A percentile compares a stretch with the other conserved stretches of the same genome.
These are phyloP conservation scores for Taphrina pruni DNA, from an alignment of 1,139 yeast species.

Conservation along the genomic window DNA sequence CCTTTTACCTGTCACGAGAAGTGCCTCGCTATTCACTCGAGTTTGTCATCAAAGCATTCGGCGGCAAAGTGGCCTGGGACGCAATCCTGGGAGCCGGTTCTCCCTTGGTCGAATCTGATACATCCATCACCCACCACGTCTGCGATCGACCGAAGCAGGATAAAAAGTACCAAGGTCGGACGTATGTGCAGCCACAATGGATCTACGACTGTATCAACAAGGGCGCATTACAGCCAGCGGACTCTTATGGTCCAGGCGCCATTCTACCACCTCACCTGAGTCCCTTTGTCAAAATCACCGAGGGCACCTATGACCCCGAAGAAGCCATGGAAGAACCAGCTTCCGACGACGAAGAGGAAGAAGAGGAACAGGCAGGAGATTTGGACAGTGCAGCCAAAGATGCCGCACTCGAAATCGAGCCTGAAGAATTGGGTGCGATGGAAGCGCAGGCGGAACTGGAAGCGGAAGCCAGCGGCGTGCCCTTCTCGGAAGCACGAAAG, in stretches of 20 bases:
- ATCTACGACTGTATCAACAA: slow-evolving; percentile 88
- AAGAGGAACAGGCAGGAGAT: slow-evolving; percentile 53
- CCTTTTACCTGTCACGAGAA: slow-evolving; percentile 91
- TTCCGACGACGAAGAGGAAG: slow-evolving; percentile 57
- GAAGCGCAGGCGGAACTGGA: slow-evolving; percentile 66
- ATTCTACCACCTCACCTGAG: slow-evolving; percentile 93
- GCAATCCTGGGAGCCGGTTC: slow-evolving; percentile 73
- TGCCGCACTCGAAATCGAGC: slow-evolving; percentile 59
- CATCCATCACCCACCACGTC: slow-evolving; percentile 84
- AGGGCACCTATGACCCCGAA: slow-evolving; percentile 85
- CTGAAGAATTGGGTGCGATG: slow-evolving; percentile 51
- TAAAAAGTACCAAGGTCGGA: slow-evolving; percentile 84
- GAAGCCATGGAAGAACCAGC: slow-evolving; percentile 58
- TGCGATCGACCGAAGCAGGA: slow-evolving; percentile 86
- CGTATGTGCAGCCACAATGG: slow-evolving; percentile 98
- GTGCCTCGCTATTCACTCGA: slow-evolving; percentile 92
- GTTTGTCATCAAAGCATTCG: slow-evolving; percentile 82
- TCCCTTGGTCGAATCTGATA: slow-evolving; percentile 48
- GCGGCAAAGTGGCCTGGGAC: slow-evolving; percentile 86
- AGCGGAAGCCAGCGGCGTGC: slow-evolving; percentile 85
- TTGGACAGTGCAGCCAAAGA: slow-evolving; percentile 60
- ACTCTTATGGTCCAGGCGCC: slow-evolving; percentile 90
- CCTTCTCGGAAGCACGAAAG: slow-evolving; percentile 60
- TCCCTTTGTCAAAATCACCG: slow-evolving; percentile 89
- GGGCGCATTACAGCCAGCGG: slow-evolving; percentile 73